These are phyloP conservation scores for Myriosclerotinia duriaeana DNA, from an alignment of 2,329 filamentous ascomycete species.

Conservation along the genomic window DNA sequence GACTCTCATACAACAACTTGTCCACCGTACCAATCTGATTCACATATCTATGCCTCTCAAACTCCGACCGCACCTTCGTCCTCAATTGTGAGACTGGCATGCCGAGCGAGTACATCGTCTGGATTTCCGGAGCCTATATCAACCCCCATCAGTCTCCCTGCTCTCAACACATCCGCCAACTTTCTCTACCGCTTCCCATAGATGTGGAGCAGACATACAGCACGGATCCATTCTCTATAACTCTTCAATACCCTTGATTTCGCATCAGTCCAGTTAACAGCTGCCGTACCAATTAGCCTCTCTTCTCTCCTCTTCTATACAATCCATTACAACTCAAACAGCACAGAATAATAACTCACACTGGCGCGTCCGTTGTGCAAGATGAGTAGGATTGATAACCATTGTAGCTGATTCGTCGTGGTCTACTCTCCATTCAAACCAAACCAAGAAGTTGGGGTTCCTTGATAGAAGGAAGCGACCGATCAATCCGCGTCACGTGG, in stretches of 20 bases:
- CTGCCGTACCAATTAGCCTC: slow-evolving; percentile 62
- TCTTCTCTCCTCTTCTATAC: slow-evolving; percentile 23
- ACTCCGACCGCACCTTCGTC: slow-evolving; percentile 93
- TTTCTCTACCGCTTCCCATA: not conserved
- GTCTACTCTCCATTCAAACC: slow-evolving; percentile 13
- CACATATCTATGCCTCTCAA: slow-evolving; percentile 92
- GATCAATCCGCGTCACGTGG: slow-evolving; percentile 16
- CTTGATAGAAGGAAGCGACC: slow-evolving; percentile 14
- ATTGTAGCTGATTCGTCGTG: slow-evolving; percentile 49
- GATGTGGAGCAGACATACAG: slow-evolving; percentile 59
- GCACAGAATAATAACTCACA: slow-evolving; percentile 54
- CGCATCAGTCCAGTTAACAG: slow-evolving; percentile 85
- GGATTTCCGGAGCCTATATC: slow-evolving; percentile 85
- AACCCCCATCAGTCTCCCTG: slow-evolving; percentile 12
- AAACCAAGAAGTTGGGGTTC: slow-evolving; percentile 16
- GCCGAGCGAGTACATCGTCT: slow-evolving; percentile 93
- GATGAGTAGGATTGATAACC: slow-evolving; percentile 91
- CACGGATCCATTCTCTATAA: slow-evolving; percentile 94
- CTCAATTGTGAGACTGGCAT: slow-evolving; percentile 84
- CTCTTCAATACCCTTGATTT: slow-evolving; percentile 81
- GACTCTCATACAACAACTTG: slow-evolving; percentile 84
- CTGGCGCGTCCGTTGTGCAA: slow-evolving; percentile 76
- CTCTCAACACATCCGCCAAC: not conserved
- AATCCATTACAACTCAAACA: not conserved
- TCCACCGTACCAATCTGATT: slow-evolving; percentile 86